Evolutionary conservation across 495 filamentous ascomycete species (phyloP).

Genomic region (Trypethelium eluteriae): DNA sequence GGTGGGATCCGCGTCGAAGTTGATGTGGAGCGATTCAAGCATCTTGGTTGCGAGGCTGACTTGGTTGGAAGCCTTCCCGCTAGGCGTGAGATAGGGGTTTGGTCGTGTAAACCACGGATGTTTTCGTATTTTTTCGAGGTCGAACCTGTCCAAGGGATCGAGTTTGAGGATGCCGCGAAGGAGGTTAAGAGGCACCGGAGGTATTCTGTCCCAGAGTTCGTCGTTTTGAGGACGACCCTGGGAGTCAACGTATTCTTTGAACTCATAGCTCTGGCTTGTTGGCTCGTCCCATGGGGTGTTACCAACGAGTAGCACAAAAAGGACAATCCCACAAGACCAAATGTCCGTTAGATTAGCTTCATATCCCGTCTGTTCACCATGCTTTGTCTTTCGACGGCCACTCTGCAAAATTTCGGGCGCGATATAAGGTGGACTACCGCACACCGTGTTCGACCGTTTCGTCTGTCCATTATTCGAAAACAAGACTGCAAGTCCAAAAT

Average conservation of each 20-base stretch:
- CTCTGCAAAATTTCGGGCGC: constrained; percentile 68
- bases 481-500: constrained; percentile 92
- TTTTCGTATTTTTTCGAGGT: constrained; percentile 74
- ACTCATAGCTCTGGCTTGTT: constrained; percentile 46
- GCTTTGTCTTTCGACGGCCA: constrained; percentile 35
- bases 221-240: constrained; percentile 67
- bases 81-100: constrained; percentile 63
- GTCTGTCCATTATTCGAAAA: constrained; percentile 77
- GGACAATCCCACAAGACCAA: constrained; percentile 93
- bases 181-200: constrained; percentile 70
- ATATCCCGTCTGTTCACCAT: constrained; percentile 55
- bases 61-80: constrained; percentile 72
- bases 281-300: constrained; percentile 99
- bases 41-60: constrained; percentile 81
- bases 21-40: constrained; percentile 86
- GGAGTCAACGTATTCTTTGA: constrained; percentile 69
- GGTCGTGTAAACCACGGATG: constrained; percentile 92
- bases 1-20: constrained; percentile 65
- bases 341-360: constrained; percentile 80
- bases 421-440: constrained; percentile 94
- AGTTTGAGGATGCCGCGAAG: constrained; percentile 90
- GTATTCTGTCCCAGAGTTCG: constrained; percentile 76
- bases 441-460: constrained; percentile 78
- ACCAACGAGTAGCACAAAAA: constrained; percentile 89
- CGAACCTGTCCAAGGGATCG: constrained; percentile 67